Percentiles rank a stretch among this genome's conserved stretches.
Conservation (phyloP, 2,329 filamentous ascomycete genomes). For the Colletotrichum tropicale region DNA sequence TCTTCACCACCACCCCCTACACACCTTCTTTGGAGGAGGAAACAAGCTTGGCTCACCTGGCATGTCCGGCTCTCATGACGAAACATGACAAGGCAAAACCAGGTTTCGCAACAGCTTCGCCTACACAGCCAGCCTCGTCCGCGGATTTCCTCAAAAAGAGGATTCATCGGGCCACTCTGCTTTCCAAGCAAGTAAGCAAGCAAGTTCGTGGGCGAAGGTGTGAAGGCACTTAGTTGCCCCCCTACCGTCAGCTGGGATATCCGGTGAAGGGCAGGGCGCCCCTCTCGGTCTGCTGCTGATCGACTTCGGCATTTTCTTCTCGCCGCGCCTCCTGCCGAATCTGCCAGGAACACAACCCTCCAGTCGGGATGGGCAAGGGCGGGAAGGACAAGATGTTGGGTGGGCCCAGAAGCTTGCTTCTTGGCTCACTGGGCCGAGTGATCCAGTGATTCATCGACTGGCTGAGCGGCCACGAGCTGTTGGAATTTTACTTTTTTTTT, state of each 20-base stretch:
- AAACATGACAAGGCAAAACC: not conserved
- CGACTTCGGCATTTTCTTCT: not conserved
- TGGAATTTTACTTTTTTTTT: not conserved
- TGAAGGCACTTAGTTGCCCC: not conserved
- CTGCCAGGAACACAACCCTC: not conserved
- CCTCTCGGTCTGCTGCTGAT: not conserved
- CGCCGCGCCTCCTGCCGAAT: not conserved
- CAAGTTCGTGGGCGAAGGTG: not conserved
- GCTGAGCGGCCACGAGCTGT: not conserved
- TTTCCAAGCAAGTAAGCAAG: not conserved
- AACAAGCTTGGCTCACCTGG: not conserved
- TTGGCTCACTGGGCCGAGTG: not conserved
- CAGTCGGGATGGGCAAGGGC: not conserved
- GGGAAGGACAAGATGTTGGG: not conserved
- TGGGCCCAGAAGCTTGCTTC: not conserved
- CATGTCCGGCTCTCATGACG: not conserved
- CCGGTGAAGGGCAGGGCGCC: not conserved
- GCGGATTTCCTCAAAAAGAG: not conserved
- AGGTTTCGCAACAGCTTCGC: not conserved
- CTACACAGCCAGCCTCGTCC: not conserved
- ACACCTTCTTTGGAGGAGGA: not conserved
- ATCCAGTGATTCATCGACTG: not conserved
- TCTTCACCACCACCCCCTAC: not conserved
- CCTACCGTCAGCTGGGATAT: not conserved
- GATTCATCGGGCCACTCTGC: not conserved